Conservation (phyloP, 768 basidiomycete species). For the Pisolithus microcarpus region DNA sequence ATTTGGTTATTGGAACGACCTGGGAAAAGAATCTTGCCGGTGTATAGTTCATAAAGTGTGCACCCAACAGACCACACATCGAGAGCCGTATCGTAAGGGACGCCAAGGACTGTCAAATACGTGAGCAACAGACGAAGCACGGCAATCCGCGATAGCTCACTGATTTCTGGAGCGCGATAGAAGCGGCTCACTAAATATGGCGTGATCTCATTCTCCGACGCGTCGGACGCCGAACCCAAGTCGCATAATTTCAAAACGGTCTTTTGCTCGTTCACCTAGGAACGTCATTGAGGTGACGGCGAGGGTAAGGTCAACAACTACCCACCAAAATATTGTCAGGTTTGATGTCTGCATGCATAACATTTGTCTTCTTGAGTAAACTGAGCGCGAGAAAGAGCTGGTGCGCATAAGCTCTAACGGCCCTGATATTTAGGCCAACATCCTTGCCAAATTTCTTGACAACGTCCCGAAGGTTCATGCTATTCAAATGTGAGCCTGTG, state of each 20-base stretch:
- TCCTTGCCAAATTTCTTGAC: slow-evolving; percentile 98
- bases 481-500: slow-evolving; percentile 25
- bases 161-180: slow-evolving; percentile 98
- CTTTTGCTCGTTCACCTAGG: slow-evolving; percentile 90
- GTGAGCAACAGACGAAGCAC: slow-evolving; percentile 10
- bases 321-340: slow-evolving; percentile 94
- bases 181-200: slow-evolving; percentile 97
- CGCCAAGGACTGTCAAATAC: slow-evolving; percentile 68
- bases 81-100: slow-evolving; percentile 88
- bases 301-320: slow-evolving; percentile 10
- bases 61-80: slow-evolving; percentile 98
- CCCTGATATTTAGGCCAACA: slow-evolving; percentile 90
- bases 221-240: slow-evolving; percentile 93
- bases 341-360: slow-evolving; percentile 99
- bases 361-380: slow-evolving; percentile 78
- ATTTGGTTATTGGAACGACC: slow-evolving; percentile 97
- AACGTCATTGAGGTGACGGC: slow-evolving; percentile 8
- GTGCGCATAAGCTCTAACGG: slow-evolving; percentile 97
- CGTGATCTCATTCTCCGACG: slow-evolving; percentile 92
- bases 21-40: slow-evolving; percentile 95
- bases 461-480: slow-evolving; percentile 97
- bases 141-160: slow-evolving; percentile 40
- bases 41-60: slow-evolving; percentile 93
- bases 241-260: slow-evolving; percentile 92
- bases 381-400: slow-evolving; percentile 88